Evolutionary conservation across 495 filamentous ascomycete genomes (phyloP), one percentile per base, ranked within the genome.

Genomic region (Pyronema omphalodes): DNA sequence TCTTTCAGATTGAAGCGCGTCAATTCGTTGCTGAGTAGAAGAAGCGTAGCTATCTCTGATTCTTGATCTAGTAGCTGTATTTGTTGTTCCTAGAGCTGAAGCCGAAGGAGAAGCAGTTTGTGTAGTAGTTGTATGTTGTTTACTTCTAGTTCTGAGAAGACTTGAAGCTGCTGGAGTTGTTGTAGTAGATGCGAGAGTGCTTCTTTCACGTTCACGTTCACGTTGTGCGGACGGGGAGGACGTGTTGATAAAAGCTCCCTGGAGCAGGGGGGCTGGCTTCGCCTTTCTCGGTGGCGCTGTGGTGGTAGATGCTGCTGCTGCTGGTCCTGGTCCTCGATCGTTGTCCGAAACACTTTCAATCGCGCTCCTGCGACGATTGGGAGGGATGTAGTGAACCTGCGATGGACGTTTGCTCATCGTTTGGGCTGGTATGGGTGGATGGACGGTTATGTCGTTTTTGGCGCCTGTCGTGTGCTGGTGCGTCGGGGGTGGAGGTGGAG

Each of bases 321-420:
- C n/a, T n/a, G n/a, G n/a, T n/a, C n/a, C n/a, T 29, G 23, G 23
- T 29, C 2, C 44, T n/a, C 44, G 44, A 47, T 47, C 44, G 17
- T 2, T 23, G 44, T 15, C 44, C 17, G 44, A 47, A 23, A 47
- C 44, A 19, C 23, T 29, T 29, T 29, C 23, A 12, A 33, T 33
- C 9, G 48, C 11, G 9, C 9, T 34, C 33, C 36, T 51, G 48
- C 48, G 48, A 23, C 48, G 48, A n/a, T 23, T n/a, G 4, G 48
- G 48, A 12, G 48, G 48, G 48, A 51, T 37, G 29, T 51, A 51
- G 48, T 51, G 48, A 19, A 37, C 33, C 33, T 51, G 17, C 2
- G 29, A 17, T 11, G 48, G 48, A 37, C 48, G 48, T 51, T 51
- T 51, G 33, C 48, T 51, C 23, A 35, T 51, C 1, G 9, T 47